Percentiles rank a stretch among this genome's conserved stretches.
Conservation (phyloP, 768 basidiomycete genomes). For the Termitomyces sp. region DNA sequence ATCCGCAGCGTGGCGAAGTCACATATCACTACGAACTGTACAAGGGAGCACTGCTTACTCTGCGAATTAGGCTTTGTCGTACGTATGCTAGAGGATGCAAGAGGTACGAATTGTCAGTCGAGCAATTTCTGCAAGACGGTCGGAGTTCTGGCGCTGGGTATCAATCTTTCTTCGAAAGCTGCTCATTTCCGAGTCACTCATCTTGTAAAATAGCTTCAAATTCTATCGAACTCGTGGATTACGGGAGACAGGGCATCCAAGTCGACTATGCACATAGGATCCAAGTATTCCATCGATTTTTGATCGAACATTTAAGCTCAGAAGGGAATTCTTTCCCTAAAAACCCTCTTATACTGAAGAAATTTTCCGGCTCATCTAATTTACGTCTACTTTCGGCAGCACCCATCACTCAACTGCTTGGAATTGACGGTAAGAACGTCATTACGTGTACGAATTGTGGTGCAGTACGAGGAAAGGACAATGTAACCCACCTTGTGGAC, state of each 20-base stretch:
- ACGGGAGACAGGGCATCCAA: conserved; percentile 67
- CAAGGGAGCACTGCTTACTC: conserved; percentile 85
- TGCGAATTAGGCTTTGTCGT: conserved; percentile 95
- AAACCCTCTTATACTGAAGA: conserved; percentile 47
- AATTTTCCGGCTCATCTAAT: conserved; percentile 13
- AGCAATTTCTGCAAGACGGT: conserved; percentile 97
- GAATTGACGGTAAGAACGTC: conserved; percentile 71
- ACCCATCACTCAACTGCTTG: conserved; percentile 82
- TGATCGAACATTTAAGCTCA: conserved; percentile 75
- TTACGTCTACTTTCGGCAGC: conserved; percentile 39
- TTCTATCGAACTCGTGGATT: conserved; percentile 86
- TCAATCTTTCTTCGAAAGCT: conserved; percentile 6
- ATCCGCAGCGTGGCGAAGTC: conserved; percentile 82
- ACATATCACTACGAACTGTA: conserved; percentile 86
- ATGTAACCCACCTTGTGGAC: conserved; percentile 80
- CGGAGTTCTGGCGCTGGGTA: conserved; percentile 82
- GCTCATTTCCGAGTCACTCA: background rate
- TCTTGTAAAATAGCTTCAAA: conserved; percentile 44
- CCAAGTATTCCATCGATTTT: conserved; percentile 91
- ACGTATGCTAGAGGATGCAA: conserved; percentile 94
- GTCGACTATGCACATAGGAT: conserved; percentile 85
- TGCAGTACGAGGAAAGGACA: conserved; percentile 64
- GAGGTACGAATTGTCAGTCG: conserved; percentile 90
- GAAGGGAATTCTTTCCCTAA: conserved; percentile 64
- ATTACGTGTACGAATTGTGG: conserved; percentile 75